Evolutionary conservation across 2,329 filamentous ascomycete species (phyloP).

Genomic region (Pseudogymnoascus sp.): DNA sequence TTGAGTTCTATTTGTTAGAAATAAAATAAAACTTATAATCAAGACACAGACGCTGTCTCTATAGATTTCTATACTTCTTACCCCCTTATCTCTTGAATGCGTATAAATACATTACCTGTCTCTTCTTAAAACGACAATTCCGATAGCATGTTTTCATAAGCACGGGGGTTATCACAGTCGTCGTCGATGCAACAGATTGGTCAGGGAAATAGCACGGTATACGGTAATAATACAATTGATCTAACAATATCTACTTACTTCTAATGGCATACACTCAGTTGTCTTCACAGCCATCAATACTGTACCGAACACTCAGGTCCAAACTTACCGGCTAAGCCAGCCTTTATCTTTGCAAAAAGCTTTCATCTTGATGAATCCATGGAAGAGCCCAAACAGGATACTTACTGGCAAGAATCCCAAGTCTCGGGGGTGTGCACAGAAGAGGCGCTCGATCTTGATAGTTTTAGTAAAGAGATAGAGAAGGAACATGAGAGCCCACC

Average conservation of each 20-base stretch:
- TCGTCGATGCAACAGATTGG: not conserved
- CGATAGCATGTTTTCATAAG: not conserved
- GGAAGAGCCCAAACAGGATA: conserved; percentile 84
- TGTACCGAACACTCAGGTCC: not conserved
- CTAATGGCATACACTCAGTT: not conserved
- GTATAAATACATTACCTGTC: no score
- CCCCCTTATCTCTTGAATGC: no score
- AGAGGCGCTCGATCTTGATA: conserved; percentile 81
- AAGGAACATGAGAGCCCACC: conserved; percentile 31
- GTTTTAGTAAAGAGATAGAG: conserved; percentile 85
- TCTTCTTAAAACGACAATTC: no score
- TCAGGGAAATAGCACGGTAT: not conserved
- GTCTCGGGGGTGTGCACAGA: conserved; percentile 75
- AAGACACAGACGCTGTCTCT: no score
- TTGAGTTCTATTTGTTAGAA: no score
- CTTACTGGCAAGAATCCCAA: conserved; percentile 75
- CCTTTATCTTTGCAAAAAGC: conserved; percentile 38
- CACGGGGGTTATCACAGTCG: not conserved
- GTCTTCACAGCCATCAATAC: not conserved
- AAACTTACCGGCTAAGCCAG: not conserved
- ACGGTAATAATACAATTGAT: not conserved
- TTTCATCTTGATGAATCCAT: conserved; percentile 86
- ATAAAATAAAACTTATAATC: no score
- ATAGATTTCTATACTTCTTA: no score
- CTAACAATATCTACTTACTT: not conserved